Evolutionary conservation across 2,329 filamentous ascomycete species (phyloP).

Genomic region (Fragosphaeria purpurea): DNA sequence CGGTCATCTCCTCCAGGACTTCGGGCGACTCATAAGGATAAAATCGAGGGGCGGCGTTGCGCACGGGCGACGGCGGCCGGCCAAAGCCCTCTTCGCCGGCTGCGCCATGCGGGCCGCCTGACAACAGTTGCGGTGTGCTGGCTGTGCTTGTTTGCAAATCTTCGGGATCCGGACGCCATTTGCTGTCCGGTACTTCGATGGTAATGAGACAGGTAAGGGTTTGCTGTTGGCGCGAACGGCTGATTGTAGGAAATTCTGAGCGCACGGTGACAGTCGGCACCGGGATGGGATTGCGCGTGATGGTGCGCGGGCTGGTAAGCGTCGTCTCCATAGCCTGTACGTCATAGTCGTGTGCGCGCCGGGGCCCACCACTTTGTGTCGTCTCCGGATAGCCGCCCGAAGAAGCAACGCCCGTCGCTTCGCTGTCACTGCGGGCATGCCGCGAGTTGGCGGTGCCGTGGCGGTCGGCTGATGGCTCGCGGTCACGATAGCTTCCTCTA

Average conservation of each 20-base stretch:
- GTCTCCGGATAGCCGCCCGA: conserved; percentile 73
- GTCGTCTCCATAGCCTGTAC: conserved; percentile 91
- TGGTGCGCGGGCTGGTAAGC: conserved; percentile 60
- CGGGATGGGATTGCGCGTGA: conserved; percentile 78
- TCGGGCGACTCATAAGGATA: conserved; percentile 67
- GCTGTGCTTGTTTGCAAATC: conserved; percentile 53
- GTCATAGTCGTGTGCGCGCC: conserved; percentile 84
- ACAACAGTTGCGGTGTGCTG: conserved; percentile 26
- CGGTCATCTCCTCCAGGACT: conserved; percentile 73
- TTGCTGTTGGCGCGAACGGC: conserved; percentile 83
- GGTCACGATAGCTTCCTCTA: conserved; percentile 27
- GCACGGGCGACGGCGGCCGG: conserved; percentile 50
- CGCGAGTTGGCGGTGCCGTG: conserved; percentile 30
- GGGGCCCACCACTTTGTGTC: conserved; percentile 53
- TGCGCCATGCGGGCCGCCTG: conserved; percentile 13
- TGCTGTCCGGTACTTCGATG: conserved; percentile 84
- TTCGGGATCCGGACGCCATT: conserved; percentile 79
- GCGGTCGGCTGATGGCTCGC: conserved; percentile 38
- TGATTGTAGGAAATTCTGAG: conserved; percentile 94
- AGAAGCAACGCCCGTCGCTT: conserved; percentile 61
- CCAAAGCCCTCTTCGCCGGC: conserved; percentile 44
- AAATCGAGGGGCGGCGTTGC: conserved; percentile 46
- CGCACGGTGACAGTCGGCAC: conserved; percentile 86
- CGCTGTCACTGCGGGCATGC: conserved; percentile 72
- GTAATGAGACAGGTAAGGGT: conserved; percentile 90